Evolutionary conservation across 2,329 filamentous ascomycete genomes (phyloP).

Genomic region (Emydomyces testavorans): DNA sequence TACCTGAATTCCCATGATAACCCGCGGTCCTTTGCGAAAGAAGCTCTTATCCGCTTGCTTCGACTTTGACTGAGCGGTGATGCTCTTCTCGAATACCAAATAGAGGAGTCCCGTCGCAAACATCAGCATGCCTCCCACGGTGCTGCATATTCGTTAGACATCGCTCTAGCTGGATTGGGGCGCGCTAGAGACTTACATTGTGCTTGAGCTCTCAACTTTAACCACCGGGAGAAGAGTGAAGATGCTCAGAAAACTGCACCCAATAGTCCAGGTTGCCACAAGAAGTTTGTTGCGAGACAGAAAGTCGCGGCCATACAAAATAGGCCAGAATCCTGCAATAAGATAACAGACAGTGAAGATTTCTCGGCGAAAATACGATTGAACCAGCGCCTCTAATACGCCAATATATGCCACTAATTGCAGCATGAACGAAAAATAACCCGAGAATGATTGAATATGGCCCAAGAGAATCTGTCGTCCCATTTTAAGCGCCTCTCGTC

Average conservation of each 20-base stretch:
- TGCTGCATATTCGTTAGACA: slow-evolving; percentile 36
- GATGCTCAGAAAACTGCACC: slow-evolving; percentile 71
- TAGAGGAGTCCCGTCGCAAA: slow-evolving; percentile 63
- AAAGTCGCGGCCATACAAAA: slow-evolving; percentile 61
- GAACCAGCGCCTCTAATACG: slow-evolving; percentile 66
- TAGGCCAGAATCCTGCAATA: slow-evolving; percentile 65
- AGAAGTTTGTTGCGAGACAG: slow-evolving; percentile 54
- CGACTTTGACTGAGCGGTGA: slow-evolving; percentile 37
- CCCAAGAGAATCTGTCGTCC: slow-evolving; percentile 59
- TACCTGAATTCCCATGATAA: slow-evolving; percentile 39
- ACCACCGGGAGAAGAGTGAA: slow-evolving; percentile 83
- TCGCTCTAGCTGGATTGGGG: neutral
- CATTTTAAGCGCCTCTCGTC: slow-evolving; percentile 55
- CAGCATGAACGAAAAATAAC: slow-evolving; percentile 48
- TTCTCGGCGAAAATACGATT: slow-evolving; percentile 85
- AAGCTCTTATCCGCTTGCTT: slow-evolving; percentile 15
- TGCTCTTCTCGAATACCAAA: slow-evolving; percentile 62
- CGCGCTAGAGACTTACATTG: slow-evolving; percentile 60
- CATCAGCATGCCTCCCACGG: slow-evolving; percentile 69
- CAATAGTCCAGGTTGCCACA: slow-evolving; percentile 58
- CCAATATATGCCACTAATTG: slow-evolving; percentile 58
- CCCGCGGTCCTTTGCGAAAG: slow-evolving; percentile 28
- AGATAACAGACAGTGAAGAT: slow-evolving; percentile 73
- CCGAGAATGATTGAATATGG: slow-evolving; percentile 51
- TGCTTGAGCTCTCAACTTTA: slow-evolving; percentile 64